These are phyloP conservation scores for Amphibolis antarctica DNA, from an alignment of 106 monocot genomes.

Conservation along the genomic window DNA sequence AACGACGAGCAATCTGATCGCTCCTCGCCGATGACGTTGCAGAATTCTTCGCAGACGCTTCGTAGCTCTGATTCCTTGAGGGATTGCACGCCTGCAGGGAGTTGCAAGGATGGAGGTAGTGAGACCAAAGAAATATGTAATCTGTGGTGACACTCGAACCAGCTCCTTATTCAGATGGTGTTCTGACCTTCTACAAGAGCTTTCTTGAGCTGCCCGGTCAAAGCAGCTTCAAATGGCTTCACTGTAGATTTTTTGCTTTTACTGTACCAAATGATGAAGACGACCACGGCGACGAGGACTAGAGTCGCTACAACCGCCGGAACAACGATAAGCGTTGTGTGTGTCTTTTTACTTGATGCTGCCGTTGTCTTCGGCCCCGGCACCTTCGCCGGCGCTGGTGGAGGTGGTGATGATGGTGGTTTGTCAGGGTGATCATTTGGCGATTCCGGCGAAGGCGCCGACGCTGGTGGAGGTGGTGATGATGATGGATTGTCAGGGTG, in stretches of 20 bases:
- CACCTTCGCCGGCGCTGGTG: too few relatives aligned
- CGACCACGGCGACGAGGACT: conserved; percentile 8
- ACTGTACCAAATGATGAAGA: conserved; percentile 22
- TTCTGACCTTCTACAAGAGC: conserved; percentile 60
- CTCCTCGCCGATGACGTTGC: conserved; percentile 58
- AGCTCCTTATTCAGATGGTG: too few relatives aligned
- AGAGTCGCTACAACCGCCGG: conserved; percentile 20
- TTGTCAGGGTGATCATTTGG: too few relatives aligned
- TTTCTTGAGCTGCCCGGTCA: conserved; percentile 67
- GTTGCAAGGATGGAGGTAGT: not conserved
- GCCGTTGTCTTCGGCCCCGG: too few relatives aligned
- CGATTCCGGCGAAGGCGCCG: too few relatives aligned
- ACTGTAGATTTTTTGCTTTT: conserved; percentile 31
- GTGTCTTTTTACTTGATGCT: not conserved
- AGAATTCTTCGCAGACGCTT: conserved; percentile 79
- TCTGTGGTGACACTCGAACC: too few relatives aligned
- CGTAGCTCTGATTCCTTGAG: conserved; percentile 52
- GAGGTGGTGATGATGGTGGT: too few relatives aligned
- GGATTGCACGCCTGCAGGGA: conserved; percentile 58
- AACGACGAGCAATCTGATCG: conserved; percentile 42
- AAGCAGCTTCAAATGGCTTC: conserved; percentile 57
- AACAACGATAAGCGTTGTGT: conserved; percentile 8
- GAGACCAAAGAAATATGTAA: not conserved
- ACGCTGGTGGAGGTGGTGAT: too few relatives aligned
- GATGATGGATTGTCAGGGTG: too few relatives aligned